phyloP scores from a whole-genome alignment of 768 basidiomycete genomes.

The Tricholoma saponaceum region DNA sequence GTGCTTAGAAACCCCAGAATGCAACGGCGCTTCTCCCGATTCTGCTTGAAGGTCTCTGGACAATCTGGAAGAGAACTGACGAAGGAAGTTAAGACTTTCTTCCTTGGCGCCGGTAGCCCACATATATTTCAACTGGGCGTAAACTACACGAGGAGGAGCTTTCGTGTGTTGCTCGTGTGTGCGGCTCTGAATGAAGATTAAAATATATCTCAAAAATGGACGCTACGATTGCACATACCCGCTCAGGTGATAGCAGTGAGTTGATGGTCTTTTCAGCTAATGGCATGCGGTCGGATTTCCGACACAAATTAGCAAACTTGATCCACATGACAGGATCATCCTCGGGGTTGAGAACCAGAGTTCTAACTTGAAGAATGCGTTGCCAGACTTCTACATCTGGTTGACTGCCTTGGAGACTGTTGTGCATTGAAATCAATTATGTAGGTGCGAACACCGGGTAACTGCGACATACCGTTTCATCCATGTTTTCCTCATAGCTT shows the following conservation, averaged over 20 bases:
- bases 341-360: conserved; percentile 87
- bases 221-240: conserved; percentile 32
- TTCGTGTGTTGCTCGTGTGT: conserved; percentile 51
- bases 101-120: conserved; percentile 84
- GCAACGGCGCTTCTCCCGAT: conserved; percentile 43
- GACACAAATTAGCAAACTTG: conserved; percentile 96
- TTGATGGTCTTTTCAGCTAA: conserved; percentile 96
- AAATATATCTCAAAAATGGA: not conserved
- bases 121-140: conserved; percentile 92
- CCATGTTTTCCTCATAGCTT: conserved; percentile 91
- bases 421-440: not conserved
- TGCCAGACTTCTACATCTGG: conserved; percentile 99
- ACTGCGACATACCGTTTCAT: conserved; percentile 71
- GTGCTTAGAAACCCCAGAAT: conserved; percentile 50
- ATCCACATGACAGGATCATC: conserved; percentile 99
- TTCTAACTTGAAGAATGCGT: conserved; percentile 91
- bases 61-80: conserved; percentile 73
- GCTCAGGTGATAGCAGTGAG: conserved; percentile 76
- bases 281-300: conserved; percentile 93
- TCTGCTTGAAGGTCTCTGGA: conserved; percentile 70
- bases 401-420: conserved; percentile 90
- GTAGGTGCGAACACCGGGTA: not conserved
- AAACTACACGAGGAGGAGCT: conserved; percentile 93
- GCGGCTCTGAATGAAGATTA: conserved; percentile 17
- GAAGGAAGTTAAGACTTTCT: conserved; percentile 76